phyloP scores from a whole-genome alignment of 164 flowering plant genomes.

The Litsea cubeba region DNA sequence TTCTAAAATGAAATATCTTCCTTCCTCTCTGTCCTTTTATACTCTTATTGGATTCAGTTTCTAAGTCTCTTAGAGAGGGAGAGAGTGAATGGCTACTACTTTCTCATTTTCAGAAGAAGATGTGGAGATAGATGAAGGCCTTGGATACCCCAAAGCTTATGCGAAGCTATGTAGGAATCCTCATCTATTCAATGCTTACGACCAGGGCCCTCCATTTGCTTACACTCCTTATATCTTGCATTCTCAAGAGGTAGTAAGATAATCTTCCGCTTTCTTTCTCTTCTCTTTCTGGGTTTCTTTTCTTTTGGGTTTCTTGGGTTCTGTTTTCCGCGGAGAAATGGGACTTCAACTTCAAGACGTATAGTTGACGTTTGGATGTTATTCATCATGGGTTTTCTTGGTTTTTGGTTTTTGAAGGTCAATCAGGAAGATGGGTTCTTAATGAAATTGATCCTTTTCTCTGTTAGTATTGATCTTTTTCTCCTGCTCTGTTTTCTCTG shows the following conservation, averaged over 20 bases:
- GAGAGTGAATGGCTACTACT: slow-evolving; percentile 29
- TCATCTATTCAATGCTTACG: slow-evolving; percentile 24
- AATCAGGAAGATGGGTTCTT: not conserved
- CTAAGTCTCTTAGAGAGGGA: not conserved
- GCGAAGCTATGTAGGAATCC: slow-evolving; percentile 57
- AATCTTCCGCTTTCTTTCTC: not conserved
- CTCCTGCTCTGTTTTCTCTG: not conserved
- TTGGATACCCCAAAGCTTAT: slow-evolving; percentile 74
- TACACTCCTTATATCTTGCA: slow-evolving; percentile 55
- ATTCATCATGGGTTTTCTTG: not conserved
- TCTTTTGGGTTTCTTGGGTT: not conserved
- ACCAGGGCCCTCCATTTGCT: slow-evolving; percentile 69
- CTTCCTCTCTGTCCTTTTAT: not conserved
- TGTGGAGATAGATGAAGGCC: slow-evolving; percentile 44
- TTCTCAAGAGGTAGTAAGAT: slow-evolving; percentile 59
- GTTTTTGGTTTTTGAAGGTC: not conserved
- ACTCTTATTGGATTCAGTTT: not conserved
- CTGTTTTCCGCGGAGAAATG: not conserved
- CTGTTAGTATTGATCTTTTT: not conserved
- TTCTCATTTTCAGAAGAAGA: slow-evolving; percentile 49
- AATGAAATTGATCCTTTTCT: not conserved
- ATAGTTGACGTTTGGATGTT: not conserved
- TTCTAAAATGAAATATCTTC: too few relatives aligned
- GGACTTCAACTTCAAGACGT: not conserved
- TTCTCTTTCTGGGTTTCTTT: not conserved